Evolutionary conservation across 345 rosid species (phyloP).

Genomic region (Eucalyptus albens): DNA sequence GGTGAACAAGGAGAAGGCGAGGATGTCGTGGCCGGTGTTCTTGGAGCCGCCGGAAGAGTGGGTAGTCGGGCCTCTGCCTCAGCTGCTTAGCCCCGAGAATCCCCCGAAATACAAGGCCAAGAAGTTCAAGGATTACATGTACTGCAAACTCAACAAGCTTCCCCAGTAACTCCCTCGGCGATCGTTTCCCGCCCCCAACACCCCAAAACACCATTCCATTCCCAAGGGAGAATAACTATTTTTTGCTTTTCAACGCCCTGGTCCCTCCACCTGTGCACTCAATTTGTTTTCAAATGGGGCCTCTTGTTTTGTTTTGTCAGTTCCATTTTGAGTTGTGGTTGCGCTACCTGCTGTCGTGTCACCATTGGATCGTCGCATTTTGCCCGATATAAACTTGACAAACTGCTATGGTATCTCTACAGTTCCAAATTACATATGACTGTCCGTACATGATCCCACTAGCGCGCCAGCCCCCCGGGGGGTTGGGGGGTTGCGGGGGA

Average conservation of each 20-base stretch:
- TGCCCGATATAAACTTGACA: not conserved
- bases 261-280: not conserved
- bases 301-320: not conserved
- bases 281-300: not conserved
- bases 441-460: not conserved
- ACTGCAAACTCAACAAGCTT: slow-evolving; percentile 76
- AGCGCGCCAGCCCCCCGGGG: not conserved
- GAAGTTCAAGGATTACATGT: slow-evolving; percentile 54
- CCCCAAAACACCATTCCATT: not conserved
- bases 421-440: not conserved
- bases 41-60: slow-evolving; percentile 63
- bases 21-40: slow-evolving; percentile 99
- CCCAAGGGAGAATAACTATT: not conserved
- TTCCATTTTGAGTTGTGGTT: not conserved
- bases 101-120: slow-evolving; percentile 51
- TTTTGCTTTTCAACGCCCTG: not conserved
- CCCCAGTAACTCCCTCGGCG: slow-evolving; percentile 18
- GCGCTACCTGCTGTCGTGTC: not conserved
- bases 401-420: not conserved
- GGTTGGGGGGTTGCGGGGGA: no score
- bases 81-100: slow-evolving; percentile 20
- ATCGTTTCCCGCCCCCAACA: not conserved
- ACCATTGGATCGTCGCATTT: not conserved
- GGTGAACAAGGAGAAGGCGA: slow-evolving; percentile 49
- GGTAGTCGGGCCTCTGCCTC: slow-evolving; percentile 55